Evolutionary conservation across 83 land plant genomes (phyloP).

Genomic region (Thuja plicata): DNA sequence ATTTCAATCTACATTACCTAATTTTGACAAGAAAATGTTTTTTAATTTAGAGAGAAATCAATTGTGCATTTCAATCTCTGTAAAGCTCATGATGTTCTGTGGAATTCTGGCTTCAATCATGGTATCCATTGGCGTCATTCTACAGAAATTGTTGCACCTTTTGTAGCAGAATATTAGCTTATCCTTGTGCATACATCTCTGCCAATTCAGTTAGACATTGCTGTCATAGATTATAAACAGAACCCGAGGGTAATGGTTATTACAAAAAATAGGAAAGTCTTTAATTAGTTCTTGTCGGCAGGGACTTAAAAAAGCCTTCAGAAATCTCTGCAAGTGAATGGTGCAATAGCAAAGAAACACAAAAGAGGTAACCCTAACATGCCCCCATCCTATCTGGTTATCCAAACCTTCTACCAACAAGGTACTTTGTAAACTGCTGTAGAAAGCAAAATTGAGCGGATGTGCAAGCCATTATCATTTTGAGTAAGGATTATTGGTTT

Average conservation of each 20-base stretch:
- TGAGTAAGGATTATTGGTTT: too few relatives aligned
- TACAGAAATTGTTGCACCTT: neutral
- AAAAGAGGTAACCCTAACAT: too few relatives aligned
- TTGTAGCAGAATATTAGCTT: neutral
- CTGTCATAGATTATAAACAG: neutral
- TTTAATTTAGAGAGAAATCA: neutral
- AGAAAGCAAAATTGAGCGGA: too few relatives aligned
- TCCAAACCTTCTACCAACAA: too few relatives aligned
- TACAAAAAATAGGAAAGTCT: neutral
- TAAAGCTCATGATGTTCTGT: neutral
- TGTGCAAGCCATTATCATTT: too few relatives aligned
- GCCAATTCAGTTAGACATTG: neutral
- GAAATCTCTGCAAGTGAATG: too few relatives aligned
- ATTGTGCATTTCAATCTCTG: neutral
- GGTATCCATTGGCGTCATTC: neutral
- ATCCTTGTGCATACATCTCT: too few relatives aligned
- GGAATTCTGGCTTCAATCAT: neutral
- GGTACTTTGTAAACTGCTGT: too few relatives aligned
- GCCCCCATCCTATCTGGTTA: too few relatives aligned
- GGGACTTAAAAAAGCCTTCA: too few relatives aligned
- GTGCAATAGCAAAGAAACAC: too few relatives aligned
- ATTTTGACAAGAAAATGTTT: neutral
- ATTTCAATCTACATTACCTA: neutral
- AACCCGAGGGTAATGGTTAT: neutral
- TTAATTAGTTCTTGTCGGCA: neutral